phyloP scores from a whole-genome alignment of 805 yeast species.

The Candida anglica region DNA sequence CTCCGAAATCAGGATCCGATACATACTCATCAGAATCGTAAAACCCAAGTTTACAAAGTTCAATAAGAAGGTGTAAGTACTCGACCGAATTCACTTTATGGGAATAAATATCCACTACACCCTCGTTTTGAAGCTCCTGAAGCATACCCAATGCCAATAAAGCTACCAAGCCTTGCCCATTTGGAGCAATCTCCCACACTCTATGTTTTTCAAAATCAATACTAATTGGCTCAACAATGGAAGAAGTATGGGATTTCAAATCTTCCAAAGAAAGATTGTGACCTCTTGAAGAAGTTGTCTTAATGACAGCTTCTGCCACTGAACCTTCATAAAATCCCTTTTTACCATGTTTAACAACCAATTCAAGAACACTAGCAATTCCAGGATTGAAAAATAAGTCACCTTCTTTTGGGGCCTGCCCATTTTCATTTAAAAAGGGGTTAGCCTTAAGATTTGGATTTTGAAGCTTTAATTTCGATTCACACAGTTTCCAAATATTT shows the following conservation, averaged over 20 bases:
- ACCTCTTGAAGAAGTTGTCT: slow-evolving; percentile 47
- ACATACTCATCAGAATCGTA: slow-evolving; percentile 73
- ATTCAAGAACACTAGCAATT: slow-evolving; percentile 50
- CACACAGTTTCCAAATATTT: slow-evolving; percentile 41
- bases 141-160: slow-evolving; percentile 66
- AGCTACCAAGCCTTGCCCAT: slow-evolving; percentile 78
- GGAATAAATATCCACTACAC: slow-evolving; percentile 35
- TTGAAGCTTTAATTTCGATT: slow-evolving; percentile 31
- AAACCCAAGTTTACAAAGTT: slow-evolving; percentile 67
- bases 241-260: slow-evolving; percentile 52
- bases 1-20: slow-evolving; percentile 51
- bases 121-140: slow-evolving; percentile 45
- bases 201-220: slow-evolving; percentile 47
- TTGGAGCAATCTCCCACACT: slow-evolving; percentile 83
- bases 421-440: slow-evolving; percentile 31
- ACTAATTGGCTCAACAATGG: slow-evolving; percentile 62
- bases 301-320: slow-evolving; percentile 63
- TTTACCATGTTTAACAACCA: slow-evolving; percentile 54
- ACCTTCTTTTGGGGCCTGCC: slow-evolving; percentile 49
- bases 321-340: slow-evolving; percentile 67
- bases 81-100: slow-evolving; percentile 65
- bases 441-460: slow-evolving; percentile 25
- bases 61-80: slow-evolving; percentile 67
- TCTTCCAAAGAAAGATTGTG: slow-evolving; percentile 58
- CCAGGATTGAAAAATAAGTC: slow-evolving; percentile 49